Evolutionary conservation across 2,329 filamentous ascomycete genomes (phyloP), one percentile per base, ranked within the genome.

Genomic region (Trichoderma asperellum): DNA sequence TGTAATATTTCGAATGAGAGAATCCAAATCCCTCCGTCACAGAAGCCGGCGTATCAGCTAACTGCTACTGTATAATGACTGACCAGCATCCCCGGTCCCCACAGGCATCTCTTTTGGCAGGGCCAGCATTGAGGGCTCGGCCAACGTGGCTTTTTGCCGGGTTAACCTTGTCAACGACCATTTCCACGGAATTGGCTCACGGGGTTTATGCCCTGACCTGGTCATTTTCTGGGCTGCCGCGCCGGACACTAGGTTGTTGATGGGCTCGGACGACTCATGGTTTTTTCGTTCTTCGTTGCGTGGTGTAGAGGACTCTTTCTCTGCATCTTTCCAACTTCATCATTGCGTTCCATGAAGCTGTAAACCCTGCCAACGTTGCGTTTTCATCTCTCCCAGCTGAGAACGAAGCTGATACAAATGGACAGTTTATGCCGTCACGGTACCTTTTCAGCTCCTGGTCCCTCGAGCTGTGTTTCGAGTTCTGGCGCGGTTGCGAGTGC

Each of bases 121-220:
- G 62, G 43, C 58, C 63, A 67, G 55, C 55, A 37, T 52, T 14
- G 63, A 67, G 58, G 40, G 63, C 63, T 43, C 37, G 63, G 63
- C 55, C 53, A 67, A 67, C 55, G 63, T 67, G 63, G 63, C 63
- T 59, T 43, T 67, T 43, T 59, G 32, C 63, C 53, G 21, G 63
- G 63, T n/a, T 58, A 37, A 43, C 63, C 63, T 59, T 67, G 63
- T 43, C 63, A 59, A 34, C 37, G 40, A 58, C 63, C 63, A 67
- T 59, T 67, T 67, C 63, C 55, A 40, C 49, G 63, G 63, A 59
- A 67, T 67, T 67, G 63, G 63, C 63, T 58, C 53, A 58, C 63
- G 63, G 63, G 62, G 59, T 49, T 49, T 49, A 53, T 37, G 63
- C 63, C 63, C 63, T 67, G 63, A 55, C 55, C 47, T 43, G 40